Evolutionary conservation across 768 basidiomycete genomes (phyloP).

Genomic region (Asterophora lycoperdoides): DNA sequence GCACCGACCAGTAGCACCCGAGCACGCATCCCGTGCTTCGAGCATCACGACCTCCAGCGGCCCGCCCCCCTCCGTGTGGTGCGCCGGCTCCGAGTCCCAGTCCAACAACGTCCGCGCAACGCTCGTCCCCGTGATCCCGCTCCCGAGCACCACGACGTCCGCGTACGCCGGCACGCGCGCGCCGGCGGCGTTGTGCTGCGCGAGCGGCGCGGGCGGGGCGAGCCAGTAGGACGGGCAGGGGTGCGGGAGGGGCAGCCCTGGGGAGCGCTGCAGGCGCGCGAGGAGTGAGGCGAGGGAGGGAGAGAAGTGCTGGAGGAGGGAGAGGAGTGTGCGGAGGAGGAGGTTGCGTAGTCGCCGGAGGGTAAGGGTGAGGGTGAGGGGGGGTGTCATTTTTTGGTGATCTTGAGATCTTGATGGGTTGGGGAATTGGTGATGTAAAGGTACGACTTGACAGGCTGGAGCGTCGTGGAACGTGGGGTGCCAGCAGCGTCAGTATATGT

Average conservation of each 20-base stretch:
- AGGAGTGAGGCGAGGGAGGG: conserved; percentile 22
- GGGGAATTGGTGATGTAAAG: too few relatives aligned
- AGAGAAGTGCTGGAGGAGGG: conserved; percentile 17
- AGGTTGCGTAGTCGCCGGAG: conserved; percentile 14
- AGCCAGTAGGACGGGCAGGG: conserved; percentile 65
- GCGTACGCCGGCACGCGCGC: conserved; percentile 39
- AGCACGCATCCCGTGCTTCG: conserved; percentile 76
- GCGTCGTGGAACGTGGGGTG: too few relatives aligned
- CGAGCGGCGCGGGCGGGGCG: conserved; percentile 45
- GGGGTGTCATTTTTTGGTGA: too few relatives aligned
- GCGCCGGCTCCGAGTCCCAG: conserved; percentile 16
- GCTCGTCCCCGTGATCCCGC: conserved; percentile 71
- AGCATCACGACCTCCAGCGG: conserved; percentile 59
- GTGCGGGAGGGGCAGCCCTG: conserved; percentile 52
- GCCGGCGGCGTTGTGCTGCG: conserved; percentile 27
- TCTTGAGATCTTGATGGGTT: too few relatives aligned
- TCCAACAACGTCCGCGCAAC: conserved; percentile 53
- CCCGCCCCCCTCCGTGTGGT: conserved; percentile 18
- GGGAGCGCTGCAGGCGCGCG: conserved; percentile 33
- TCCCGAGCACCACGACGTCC: conserved; percentile 71
- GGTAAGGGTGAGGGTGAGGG: not conserved
- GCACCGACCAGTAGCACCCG: conserved; percentile 71
- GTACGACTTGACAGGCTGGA: too few relatives aligned
- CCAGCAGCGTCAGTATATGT: too few relatives aligned
- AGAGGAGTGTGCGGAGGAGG: conserved; percentile 16